phyloP scores from a whole-genome alignment of 2,329 filamentous ascomycete genomes.

The Botrytis porri region DNA sequence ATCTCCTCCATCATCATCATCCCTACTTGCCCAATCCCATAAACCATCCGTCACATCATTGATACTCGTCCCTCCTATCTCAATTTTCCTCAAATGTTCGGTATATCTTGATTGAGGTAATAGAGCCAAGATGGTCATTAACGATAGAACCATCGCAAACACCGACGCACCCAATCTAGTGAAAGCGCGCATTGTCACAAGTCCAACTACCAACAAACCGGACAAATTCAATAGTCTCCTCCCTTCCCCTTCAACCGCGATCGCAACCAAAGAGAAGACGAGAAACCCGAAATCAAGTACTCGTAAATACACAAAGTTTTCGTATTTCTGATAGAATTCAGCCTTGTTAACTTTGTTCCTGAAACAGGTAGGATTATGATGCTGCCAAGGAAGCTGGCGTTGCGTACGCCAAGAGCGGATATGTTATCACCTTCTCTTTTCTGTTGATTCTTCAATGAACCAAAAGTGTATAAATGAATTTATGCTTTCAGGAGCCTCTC shows the following conservation, averaged over 20 bases:
- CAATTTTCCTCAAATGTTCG: conserved; percentile 29
- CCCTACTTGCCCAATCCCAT: conserved; percentile 29
- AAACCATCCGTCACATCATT: conserved; percentile 24
- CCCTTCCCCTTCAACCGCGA: neutral
- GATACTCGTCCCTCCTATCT: conserved; percentile 22
- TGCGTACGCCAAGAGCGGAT: conserved; percentile 6
- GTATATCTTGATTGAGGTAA: conserved; percentile 25
- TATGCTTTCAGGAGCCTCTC: neutral
- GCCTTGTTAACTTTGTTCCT: conserved; percentile 14
- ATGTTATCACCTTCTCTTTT: neutral
- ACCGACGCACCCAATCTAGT: conserved; percentile 30
- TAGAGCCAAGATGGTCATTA: conserved; percentile 27
- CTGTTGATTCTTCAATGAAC: neutral
- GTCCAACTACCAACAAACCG: neutral
- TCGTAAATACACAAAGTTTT: neutral
- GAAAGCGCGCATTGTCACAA: conserved; percentile 17
- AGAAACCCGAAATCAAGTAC: neutral
- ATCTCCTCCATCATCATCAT: too few relatives aligned
- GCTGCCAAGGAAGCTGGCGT: conserved; percentile 1
- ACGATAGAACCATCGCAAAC: conserved; percentile 29
- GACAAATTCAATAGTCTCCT: neutral
- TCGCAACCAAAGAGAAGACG: neutral
- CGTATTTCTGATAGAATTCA: neutral
- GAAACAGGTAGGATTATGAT: neutral
- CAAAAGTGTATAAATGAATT: neutral